Percentiles rank a stretch among this genome's conserved stretches.
Conservation (phyloP, 495 filamentous ascomycete genomes). For the Neurospora sp. region DNA sequence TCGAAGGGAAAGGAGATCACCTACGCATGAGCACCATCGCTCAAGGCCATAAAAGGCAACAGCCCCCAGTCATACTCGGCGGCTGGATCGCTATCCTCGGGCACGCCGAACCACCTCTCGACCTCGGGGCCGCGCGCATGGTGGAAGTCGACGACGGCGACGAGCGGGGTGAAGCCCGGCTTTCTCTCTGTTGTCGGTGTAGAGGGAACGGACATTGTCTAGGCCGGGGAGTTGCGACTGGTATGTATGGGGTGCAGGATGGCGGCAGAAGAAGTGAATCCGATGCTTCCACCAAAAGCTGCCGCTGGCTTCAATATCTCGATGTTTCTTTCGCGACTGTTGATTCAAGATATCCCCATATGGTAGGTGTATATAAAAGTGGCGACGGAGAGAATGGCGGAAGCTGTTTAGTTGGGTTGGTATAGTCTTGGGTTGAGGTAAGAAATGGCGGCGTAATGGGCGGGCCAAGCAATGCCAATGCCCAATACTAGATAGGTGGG, state of each 20-base stretch:
- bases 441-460: not conserved
- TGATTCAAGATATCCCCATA: not conserved
- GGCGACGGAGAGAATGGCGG: not conserved
- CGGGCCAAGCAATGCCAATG: too few relatives aligned
- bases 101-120: constrained; percentile 76
- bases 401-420: not conserved
- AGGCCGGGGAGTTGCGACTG: not conserved
- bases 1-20: constrained; percentile 13
- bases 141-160: constrained; percentile 93
- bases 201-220: constrained; percentile 16
- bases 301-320: not conserved
- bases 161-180: constrained; percentile 47
- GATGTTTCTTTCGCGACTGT: not conserved
- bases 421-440: not conserved
- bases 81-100: constrained; percentile 70
- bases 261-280: not conserved
- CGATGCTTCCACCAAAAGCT: not conserved
- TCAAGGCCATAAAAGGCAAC: constrained; percentile 95
- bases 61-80: constrained; percentile 83
- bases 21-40: constrained; percentile 90
- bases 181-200: constrained; percentile 14
- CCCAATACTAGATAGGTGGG: too few relatives aligned
- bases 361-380: not conserved
- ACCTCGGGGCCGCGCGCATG: constrained; percentile 95
- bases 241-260: not conserved